Evolutionary conservation across 164 flowering plant genomes (phyloP).

Genomic region (Chimonanthus praecox): DNA sequence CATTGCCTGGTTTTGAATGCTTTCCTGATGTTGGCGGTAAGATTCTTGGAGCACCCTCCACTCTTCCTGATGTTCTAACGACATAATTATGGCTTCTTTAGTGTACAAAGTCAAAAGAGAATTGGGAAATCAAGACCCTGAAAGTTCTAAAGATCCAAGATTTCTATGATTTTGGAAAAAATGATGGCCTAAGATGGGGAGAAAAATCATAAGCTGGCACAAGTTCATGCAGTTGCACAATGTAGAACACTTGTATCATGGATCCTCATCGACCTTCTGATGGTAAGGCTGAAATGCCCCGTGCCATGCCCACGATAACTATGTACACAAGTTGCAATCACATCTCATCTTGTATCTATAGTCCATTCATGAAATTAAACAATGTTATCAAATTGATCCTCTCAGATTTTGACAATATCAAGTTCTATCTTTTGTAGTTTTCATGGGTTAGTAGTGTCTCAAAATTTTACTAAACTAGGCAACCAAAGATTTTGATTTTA

Average conservation of each 20-base stretch:
- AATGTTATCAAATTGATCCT: neutral
- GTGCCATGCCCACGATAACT: no score
- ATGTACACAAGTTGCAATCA: no score
- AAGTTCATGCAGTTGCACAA: neutral
- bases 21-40: conserved; percentile 89
- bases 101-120: neutral
- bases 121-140: neutral
- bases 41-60: conserved; percentile 57
- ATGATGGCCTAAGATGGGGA: neutral
- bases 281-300: no score
- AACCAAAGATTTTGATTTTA: no score
- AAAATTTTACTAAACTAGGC: no score
- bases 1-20: conserved; percentile 46
- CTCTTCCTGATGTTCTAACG: conserved; percentile 72
- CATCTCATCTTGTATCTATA: no score
- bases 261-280: no score
- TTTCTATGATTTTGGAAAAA: neutral
- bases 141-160: neutral
- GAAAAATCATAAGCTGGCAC: no score
- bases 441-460: no score
- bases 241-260: neutral
- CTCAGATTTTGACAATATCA: neutral
- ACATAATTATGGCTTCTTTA: conserved; percentile 23
- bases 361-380: no score
- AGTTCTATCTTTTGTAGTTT: no score